phyloP scores from a whole-genome alignment of 2,329 filamentous ascomycete genomes.

The Seiridium cupressi region DNA sequence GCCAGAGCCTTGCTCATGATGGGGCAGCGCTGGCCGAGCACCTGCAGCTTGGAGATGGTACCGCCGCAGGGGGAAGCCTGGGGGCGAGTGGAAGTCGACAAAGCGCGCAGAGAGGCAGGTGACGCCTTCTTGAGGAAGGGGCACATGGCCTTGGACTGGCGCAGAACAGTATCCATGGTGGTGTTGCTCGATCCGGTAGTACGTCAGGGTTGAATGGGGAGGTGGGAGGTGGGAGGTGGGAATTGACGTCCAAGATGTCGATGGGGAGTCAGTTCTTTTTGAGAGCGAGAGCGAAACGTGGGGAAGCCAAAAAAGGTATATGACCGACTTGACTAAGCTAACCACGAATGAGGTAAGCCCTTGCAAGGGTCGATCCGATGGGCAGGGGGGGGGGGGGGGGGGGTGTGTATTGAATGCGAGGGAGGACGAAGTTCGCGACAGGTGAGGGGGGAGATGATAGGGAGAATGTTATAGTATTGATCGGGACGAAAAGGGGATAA shows the following conservation, averaged over 20 bases:
- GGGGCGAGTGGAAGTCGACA: slow-evolving; percentile 71
- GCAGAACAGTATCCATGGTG: slow-evolving; percentile 88
- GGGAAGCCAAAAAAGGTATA: neutral
- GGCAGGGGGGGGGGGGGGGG: neutral
- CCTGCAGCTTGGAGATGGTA: slow-evolving; percentile 95
- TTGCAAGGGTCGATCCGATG: neutral
- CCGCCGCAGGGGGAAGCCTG: slow-evolving; percentile 76
- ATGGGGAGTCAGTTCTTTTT: neutral
- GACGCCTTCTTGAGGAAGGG: slow-evolving; percentile 96
- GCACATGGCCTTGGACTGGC: slow-evolving; percentile 95
- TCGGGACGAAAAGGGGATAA: neutral
- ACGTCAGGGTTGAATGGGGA: neutral
- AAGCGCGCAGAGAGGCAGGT: slow-evolving; percentile 83
- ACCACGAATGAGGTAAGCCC: slow-evolving; percentile 3
- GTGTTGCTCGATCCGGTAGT: slow-evolving; percentile 15
- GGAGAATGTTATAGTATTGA: neutral
- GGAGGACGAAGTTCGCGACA: neutral
- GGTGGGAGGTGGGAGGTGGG: neutral
- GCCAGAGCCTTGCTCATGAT: slow-evolving; percentile 98
- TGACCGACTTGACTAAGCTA: neutral
- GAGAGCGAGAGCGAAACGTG: neutral
- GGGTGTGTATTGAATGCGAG: neutral
- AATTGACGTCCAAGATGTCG: neutral
- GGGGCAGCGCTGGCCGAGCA: slow-evolving; percentile 90
- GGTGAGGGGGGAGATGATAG: neutral